Evolutionary conservation across 179 eudicot genomes (phyloP).

Genomic region (Actinidia chinensis): DNA sequence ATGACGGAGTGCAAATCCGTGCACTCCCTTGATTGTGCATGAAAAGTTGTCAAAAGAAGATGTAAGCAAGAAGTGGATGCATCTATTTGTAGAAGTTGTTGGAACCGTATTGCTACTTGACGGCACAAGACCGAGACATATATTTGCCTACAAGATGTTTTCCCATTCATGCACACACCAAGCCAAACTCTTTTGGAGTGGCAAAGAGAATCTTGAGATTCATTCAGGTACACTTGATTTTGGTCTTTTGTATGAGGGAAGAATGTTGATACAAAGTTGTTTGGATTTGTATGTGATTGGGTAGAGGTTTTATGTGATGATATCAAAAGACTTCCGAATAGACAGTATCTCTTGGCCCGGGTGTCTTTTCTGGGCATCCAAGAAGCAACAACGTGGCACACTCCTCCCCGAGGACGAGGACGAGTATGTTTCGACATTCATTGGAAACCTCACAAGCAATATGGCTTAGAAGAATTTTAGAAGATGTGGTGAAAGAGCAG

Average conservation of each 20-base stretch:
- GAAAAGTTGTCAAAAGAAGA: neutral
- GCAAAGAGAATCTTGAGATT: neutral
- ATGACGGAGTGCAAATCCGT: neutral
- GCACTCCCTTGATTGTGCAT: neutral
- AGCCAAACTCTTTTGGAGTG: neutral
- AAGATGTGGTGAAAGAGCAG: neutral
- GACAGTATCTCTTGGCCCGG: too few relatives aligned
- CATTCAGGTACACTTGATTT: neutral
- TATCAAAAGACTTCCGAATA: neutral
- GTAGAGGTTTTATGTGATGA: neutral
- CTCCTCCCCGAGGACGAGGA: too few relatives aligned
- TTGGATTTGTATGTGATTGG: neutral
- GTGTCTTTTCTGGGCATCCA: too few relatives aligned
- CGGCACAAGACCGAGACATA: neutral
- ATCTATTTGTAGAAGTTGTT: neutral
- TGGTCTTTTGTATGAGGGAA: neutral
- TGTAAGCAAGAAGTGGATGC: neutral
- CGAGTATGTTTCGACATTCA: neutral
- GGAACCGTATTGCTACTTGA: neutral
- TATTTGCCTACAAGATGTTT: neutral
- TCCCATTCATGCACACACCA: neutral
- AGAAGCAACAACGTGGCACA: too few relatives aligned
- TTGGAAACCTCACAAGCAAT: slow-evolving; percentile 1
- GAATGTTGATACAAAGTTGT: neutral
- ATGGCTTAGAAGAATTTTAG: neutral